Evolutionary conservation across 2,329 filamentous ascomycete genomes (phyloP).

Genomic region (Monilinia laxa): DNA sequence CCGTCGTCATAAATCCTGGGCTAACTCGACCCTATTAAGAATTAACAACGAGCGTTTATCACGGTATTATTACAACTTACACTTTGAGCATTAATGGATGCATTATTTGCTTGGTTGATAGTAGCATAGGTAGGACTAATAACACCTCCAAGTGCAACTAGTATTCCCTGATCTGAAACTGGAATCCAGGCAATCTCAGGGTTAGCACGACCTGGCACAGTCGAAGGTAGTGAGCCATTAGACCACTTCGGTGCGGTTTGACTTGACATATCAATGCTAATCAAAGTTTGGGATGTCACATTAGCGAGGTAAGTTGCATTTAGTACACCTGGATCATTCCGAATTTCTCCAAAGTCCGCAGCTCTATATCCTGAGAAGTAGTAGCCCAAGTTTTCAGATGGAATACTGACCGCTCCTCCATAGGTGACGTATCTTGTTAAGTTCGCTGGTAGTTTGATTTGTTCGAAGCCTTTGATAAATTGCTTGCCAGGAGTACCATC

Average conservation of each 20-base stretch:
- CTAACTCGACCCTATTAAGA: constrained; percentile 58
- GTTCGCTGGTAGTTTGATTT: constrained; percentile 41
- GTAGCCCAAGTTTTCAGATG: constrained; percentile 69
- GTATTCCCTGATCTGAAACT: constrained; percentile 70
- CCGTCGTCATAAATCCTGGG: constrained; percentile 65
- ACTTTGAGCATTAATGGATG: constrained; percentile 42
- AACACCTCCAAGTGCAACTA: constrained; percentile 76
- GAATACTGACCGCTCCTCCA: constrained; percentile 62
- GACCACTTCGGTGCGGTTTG: constrained; percentile 54
- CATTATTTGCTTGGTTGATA: constrained; percentile 29
- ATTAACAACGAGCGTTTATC: neutral
- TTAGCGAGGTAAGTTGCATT: constrained; percentile 34
- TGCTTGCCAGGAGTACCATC: constrained; percentile 48
- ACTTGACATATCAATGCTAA: constrained; percentile 58
- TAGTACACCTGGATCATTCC: constrained; percentile 30
- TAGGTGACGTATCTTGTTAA: constrained; percentile 63
- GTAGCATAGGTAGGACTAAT: constrained; percentile 54
- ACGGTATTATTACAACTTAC: constrained; percentile 38
- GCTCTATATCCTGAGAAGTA: constrained; percentile 67
- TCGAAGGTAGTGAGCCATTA: constrained; percentile 53
- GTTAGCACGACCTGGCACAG: constrained; percentile 57
- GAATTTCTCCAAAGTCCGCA: constrained; percentile 51
- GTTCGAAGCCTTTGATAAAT: neutral
- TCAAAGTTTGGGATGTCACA: constrained; percentile 54
- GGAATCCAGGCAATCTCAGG: constrained; percentile 74